Conservation (phyloP, 352 stramenopile genomes). For the Globisporangium paddicum region DNA sequence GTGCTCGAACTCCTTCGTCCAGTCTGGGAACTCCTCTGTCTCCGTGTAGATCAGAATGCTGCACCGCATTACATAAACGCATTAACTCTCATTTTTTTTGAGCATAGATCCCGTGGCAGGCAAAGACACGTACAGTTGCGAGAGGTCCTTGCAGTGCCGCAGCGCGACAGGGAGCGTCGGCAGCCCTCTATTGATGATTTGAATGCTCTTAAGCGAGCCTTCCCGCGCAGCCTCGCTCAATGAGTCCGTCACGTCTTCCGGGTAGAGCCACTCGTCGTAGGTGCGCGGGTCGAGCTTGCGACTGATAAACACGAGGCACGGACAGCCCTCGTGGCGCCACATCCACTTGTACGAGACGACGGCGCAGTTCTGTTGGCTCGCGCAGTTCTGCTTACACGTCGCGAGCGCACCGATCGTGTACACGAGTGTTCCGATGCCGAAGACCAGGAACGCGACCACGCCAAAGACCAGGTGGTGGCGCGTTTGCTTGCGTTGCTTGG, state of each 20-base stretch:
- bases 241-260: constrained; percentile 9
- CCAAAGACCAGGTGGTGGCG: constrained; percentile 12
- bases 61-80: not conserved
- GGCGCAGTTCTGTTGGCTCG: constrained; percentile 3
- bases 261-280: constrained; percentile 15
- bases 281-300: constrained; percentile 4
- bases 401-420: constrained; percentile 14
- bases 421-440: constrained; percentile 6
- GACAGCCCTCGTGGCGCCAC: not conserved
- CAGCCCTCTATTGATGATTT: constrained; percentile 19
- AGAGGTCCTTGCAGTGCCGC: constrained; percentile 6
- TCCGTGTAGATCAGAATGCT: constrained; percentile 18
- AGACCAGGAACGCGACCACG: constrained; percentile 9
- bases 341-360: constrained; percentile 19
- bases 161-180: constrained; percentile 11
- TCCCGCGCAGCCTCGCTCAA: constrained; percentile 2
- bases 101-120: no score
- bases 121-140: constrained; percentile 18
- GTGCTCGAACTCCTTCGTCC: constrained; percentile 9
- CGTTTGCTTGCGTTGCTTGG: constrained; percentile 11
- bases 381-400: constrained; percentile 10
- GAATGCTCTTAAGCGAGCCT: constrained; percentile 10
- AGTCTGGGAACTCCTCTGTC: constrained; percentile 15
- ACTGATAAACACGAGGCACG: constrained; percentile 16
- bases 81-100: not conserved